phyloP scores from a whole-genome alignment of 129 eudicot species.

The Pseudognaphalium luteoalbum region DNA sequence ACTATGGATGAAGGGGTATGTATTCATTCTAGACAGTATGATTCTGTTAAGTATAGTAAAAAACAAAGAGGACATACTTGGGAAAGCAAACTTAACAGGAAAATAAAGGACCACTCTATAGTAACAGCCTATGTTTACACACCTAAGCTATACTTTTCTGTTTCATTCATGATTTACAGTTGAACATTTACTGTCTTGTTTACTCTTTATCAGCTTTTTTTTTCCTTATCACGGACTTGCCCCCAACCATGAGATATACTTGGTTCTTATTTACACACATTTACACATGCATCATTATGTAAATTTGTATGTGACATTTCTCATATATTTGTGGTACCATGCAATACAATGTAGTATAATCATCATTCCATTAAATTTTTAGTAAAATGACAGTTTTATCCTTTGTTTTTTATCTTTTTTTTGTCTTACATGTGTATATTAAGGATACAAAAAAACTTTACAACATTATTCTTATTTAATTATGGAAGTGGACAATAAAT shows the following conservation, averaged over 20 bases:
- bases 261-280: conserved; percentile 23
- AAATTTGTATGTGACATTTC: not conserved
- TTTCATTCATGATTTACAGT: conserved; percentile 34
- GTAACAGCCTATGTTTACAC: conserved; percentile 26
- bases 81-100: conserved; percentile 39
- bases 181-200: conserved; percentile 41
- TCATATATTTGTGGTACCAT: not conserved
- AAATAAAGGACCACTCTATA: conserved; percentile 39
- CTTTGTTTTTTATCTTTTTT: too few relatives aligned
- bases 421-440: too few relatives aligned
- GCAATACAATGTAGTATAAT: not conserved
- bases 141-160: conserved; percentile 1
- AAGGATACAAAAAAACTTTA: too few relatives aligned
- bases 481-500: too few relatives aligned
- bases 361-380: too few relatives aligned
- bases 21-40: conserved; percentile 15
- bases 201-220: conserved; percentile 41
- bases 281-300: not conserved
- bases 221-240: conserved; percentile 21
- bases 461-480: too few relatives aligned
- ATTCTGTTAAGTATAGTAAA: conserved; percentile 20
- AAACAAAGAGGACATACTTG: conserved; percentile 36
- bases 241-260: conserved; percentile 27
- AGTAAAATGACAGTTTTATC: too few relatives aligned
- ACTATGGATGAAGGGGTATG: conserved; percentile 7